Percentiles rank a stretch among this genome's conserved stretches.
Conservation (phyloP, 2,329 filamentous ascomycete genomes). For the Colletotrichum sp. region DNA sequence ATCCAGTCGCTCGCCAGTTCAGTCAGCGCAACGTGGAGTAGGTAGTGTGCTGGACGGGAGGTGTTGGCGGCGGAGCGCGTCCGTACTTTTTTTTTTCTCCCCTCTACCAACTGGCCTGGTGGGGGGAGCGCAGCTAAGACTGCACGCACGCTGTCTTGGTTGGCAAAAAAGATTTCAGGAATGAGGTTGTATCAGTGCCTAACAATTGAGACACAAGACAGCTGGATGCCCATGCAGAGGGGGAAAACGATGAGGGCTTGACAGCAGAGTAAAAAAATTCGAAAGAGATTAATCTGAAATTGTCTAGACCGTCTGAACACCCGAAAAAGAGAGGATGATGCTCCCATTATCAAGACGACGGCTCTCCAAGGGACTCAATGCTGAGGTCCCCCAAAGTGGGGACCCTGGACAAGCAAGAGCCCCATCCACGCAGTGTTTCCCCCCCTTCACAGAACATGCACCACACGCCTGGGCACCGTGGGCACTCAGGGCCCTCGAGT, state of each 20-base stretch:
- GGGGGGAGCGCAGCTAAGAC: background rate
- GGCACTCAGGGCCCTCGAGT: background rate
- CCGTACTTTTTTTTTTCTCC: background rate
- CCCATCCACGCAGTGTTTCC: background rate
- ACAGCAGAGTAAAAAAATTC: background rate
- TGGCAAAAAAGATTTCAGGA: background rate
- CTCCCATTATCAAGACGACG: background rate
- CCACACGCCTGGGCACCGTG: background rate
- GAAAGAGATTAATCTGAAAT: background rate
- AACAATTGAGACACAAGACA: background rate
- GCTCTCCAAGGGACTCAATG: background rate
- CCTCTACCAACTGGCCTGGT: background rate
- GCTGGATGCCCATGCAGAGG: background rate
- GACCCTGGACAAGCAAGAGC: background rate
- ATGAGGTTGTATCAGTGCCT: background rate
- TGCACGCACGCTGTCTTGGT: background rate
- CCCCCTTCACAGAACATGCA: background rate
- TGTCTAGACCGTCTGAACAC: background rate
- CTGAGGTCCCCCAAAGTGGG: background rate
- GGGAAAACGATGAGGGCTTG: background rate
- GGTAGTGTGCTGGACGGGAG: background rate
- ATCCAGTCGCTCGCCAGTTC: background rate
- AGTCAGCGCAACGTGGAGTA: background rate
- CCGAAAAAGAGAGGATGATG: background rate
- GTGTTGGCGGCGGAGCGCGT: background rate